These are phyloP conservation scores for Lignosus rhinocerotis DNA, from an alignment of 1,284 basidiomycete genomes.

Conservation along the genomic window DNA sequence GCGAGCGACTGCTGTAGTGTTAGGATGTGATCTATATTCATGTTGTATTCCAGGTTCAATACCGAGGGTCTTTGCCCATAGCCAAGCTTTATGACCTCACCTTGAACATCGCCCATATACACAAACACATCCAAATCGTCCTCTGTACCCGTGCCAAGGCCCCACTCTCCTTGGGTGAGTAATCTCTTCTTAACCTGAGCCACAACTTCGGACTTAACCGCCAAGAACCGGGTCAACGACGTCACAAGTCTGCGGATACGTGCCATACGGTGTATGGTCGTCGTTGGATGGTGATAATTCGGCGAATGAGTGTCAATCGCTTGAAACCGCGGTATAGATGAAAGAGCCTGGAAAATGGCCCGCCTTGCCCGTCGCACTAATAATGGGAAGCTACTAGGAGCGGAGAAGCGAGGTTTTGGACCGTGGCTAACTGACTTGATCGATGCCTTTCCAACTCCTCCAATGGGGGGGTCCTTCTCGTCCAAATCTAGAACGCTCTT, in stretches of 20 bases:
- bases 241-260: slow-evolving; percentile 82
- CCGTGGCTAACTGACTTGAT: neutral
- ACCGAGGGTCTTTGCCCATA: neutral
- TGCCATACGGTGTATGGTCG: slow-evolving; percentile 73
- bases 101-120: slow-evolving; percentile 93
- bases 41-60: neutral
- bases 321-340: slow-evolving; percentile 19
- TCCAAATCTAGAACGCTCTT: neutral
- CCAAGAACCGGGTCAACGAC: slow-evolving; percentile 76
- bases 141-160: slow-evolving; percentile 40
- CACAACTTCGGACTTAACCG: slow-evolving; percentile 83
- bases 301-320: slow-evolving; percentile 20
- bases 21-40: slow-evolving; percentile 79
- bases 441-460: slow-evolving; percentile 6
- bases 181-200: slow-evolving; percentile 80
- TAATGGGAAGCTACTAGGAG: slow-evolving; percentile 24
- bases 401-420: slow-evolving; percentile 24
- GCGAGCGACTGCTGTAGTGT: slow-evolving; percentile 83
- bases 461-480: slow-evolving; percentile 13
- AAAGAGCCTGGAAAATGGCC: slow-evolving; percentile 10
- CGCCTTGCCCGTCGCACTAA: slow-evolving; percentile 24
- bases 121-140: slow-evolving; percentile 74
- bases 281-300: slow-evolving; percentile 33
- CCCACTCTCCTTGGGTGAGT: slow-evolving; percentile 38
- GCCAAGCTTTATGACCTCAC: slow-evolving; percentile 38